Evolutionary conservation across 2,329 filamentous ascomycete genomes (phyloP).

Genomic region (Beauveria australis): DNA sequence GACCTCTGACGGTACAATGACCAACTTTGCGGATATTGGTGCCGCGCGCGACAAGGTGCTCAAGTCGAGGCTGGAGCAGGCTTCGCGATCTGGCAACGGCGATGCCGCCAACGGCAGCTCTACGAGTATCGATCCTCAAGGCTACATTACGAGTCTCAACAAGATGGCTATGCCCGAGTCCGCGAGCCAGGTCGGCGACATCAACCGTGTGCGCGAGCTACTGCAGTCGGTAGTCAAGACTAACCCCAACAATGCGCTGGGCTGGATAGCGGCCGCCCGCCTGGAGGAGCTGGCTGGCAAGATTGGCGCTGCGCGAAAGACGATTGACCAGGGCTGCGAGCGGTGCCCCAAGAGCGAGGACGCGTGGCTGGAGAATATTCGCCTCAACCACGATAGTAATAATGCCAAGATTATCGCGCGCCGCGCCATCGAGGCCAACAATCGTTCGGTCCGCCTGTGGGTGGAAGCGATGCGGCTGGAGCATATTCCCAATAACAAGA

Average conservation of each 20-base stretch:
- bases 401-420: constrained; percentile 96
- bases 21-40: constrained; percentile 96
- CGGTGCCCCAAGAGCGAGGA: constrained; percentile 92
- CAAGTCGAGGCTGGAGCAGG: constrained; percentile 87
- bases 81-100: constrained; percentile 58
- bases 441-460: constrained; percentile 83
- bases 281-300: constrained; percentile 90
- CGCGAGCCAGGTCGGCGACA: constrained; percentile 83
- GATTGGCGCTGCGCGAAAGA: constrained; percentile 76
- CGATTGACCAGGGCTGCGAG: constrained; percentile 82
- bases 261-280: constrained; percentile 90
- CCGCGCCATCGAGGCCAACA: constrained; percentile 85
- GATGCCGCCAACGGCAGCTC: constrained; percentile 67
- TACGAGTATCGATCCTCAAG: constrained; percentile 88
- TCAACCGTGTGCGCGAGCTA: constrained; percentile 85
- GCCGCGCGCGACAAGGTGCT: constrained; percentile 93
- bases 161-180: constrained; percentile 72
- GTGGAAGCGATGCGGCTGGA: constrained; percentile 93
- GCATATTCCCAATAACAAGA: constrained; percentile 72
- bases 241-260: constrained; percentile 88
- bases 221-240: constrained; percentile 97
- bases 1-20: constrained; percentile 78
- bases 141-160: constrained; percentile 86
- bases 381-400: constrained; percentile 72
- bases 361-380: constrained; percentile 92